Evolutionary conservation across 75 land plant species (phyloP).

Genomic region (Picea glauca): DNA sequence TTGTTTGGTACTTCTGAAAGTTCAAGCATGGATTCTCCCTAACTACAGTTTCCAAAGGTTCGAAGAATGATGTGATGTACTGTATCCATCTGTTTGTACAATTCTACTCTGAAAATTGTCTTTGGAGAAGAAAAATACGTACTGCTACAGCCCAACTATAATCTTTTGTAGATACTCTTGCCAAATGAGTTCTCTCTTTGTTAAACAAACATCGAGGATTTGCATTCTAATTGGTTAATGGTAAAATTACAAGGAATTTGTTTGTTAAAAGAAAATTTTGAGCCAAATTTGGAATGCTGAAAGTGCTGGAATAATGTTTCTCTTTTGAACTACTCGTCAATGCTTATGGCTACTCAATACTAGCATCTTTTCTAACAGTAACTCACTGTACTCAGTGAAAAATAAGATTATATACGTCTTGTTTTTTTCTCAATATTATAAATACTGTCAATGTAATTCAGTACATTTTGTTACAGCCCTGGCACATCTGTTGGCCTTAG

Average conservation of each 20-base stretch:
- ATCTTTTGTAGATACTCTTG: too few species aligned
- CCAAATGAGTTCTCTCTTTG: too few species aligned
- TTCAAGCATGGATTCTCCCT: too few species aligned
- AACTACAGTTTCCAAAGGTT: too few species aligned
- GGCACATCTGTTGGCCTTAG: constrained; percentile 58
- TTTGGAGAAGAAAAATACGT: too few species aligned
- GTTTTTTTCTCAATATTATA: neutral
- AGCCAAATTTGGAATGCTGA: neutral
- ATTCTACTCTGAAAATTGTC: too few species aligned
- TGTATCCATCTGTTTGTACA: too few species aligned
- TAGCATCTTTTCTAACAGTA: neutral
- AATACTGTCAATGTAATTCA: neutral
- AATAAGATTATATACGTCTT: neutral
- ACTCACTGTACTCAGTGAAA: neutral
- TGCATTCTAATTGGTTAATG: too few species aligned
- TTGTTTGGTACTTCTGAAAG: too few species aligned
- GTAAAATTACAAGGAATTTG: neutral
- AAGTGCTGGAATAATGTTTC: neutral
- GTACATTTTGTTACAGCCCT: constrained; percentile 40
- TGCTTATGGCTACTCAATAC: neutral
- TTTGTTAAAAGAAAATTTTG: neutral
- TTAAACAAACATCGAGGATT: too few species aligned
- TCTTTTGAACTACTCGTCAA: neutral
- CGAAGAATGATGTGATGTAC: too few species aligned
- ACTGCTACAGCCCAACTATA: too few species aligned